Base-by-base conservation (phyloP, 208 protist genomes). In the Phytomonas sp. region DNA sequence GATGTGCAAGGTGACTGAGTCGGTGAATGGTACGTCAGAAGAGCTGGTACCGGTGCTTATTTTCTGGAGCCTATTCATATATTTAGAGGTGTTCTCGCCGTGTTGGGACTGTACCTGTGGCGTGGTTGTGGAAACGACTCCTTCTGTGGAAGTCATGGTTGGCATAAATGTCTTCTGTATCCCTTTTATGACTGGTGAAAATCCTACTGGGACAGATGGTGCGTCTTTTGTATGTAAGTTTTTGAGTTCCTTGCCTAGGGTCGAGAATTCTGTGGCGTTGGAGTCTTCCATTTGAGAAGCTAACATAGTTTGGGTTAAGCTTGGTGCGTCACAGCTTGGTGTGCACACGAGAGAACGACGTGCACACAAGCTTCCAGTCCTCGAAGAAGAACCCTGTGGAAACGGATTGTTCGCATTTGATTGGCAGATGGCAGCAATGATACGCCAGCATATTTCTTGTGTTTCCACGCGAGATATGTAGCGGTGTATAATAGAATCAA, bases 401-500 rank as follows among this genome's bases (percentile, higher is more conserved):
- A 19, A 19, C 11, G 45, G 45, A 56, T 56, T 56, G 23, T 23
- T 56, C 19, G 45, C 61, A 31, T 75, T 80, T 33, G 71, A 79
- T 11, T 68, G 74, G 68, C 89, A 91, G 66, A 95, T 93, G 60
- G 89, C 91, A 0, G 91, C 84, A 45, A 96, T 74, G 65, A 96
- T 79, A 34, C 78, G 71, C 91, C 91, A 96, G 73, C 91, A 96
- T 75, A 84, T 87, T 67, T 93, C 85, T 69, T 96, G 89, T 29
- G 88, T 94, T 65, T 93, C 87, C 12, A 76, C 72, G 29, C 87
- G 84, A n/a, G 87, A 74, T 37, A 93, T 82, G 81, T 96, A 96
- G 62, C 91, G 91, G 61, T 88, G 78, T 33, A 96, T 69, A 45
- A 96, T 93, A 42, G 85, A 92, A 67, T 94, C 87, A 14, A 96